Conservation (phyloP, 352 stramenopile genomes). For the Pythium sp. region DNA sequence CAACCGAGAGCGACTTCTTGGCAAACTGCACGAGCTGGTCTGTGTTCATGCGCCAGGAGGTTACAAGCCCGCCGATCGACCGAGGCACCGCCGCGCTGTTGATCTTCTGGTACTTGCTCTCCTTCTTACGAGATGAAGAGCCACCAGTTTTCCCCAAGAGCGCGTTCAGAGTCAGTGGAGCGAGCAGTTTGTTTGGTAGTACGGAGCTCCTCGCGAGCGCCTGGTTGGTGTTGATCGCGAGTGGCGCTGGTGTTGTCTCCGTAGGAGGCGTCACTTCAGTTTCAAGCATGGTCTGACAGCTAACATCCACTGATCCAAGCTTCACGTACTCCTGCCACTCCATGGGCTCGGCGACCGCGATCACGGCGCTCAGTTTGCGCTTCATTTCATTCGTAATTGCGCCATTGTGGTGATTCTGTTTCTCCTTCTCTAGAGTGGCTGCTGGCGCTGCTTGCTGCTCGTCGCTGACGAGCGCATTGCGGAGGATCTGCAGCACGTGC, state of each 20-base stretch:
- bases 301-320: slow-evolving; percentile 40
- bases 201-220: slow-evolving; percentile 2
- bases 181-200: slow-evolving; percentile 18
- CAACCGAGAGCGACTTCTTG: slow-evolving; percentile 65
- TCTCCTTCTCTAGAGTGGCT: not conserved
- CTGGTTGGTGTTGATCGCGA: not conserved
- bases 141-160: slow-evolving; percentile 36
- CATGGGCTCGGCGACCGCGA: slow-evolving; percentile 57
- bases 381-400: slow-evolving; percentile 4
- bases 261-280: slow-evolving; percentile 5
- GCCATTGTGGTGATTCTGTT: not conserved
- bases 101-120: slow-evolving; percentile 68
- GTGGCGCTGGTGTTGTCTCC: not conserved
- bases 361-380: slow-evolving; percentile 51
- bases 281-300: slow-evolving; percentile 46
- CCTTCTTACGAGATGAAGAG: slow-evolving; percentile 39
- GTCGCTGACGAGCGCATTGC: slow-evolving; percentile 11
- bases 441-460: not conserved
- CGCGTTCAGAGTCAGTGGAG: slow-evolving; percentile 46
- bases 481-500: slow-evolving; percentile 41
- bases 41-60: slow-evolving; percentile 80
- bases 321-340: slow-evolving; percentile 63
- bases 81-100: slow-evolving; percentile 63
- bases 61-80: slow-evolving; percentile 62
- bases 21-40: slow-evolving; percentile 77